A percentile compares a stretch with the other conserved stretches of the same genome.
These are phyloP conservation scores for Hortiboletus flavorubellus DNA, from an alignment of 768 basidiomycete species.

Conservation along the genomic window DNA sequence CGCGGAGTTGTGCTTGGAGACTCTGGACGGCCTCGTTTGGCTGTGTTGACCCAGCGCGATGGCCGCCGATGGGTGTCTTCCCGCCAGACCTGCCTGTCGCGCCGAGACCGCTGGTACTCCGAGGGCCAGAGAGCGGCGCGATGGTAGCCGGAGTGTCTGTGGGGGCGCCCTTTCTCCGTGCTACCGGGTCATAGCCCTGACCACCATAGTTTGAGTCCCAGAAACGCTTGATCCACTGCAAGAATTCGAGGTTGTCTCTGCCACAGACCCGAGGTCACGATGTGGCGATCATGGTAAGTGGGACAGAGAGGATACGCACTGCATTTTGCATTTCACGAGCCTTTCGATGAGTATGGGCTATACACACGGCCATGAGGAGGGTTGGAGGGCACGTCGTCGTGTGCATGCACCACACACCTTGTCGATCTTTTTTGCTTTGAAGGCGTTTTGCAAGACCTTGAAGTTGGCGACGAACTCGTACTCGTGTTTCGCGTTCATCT, in stretches of 20 bases:
- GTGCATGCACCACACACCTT: conserved; percentile 53
- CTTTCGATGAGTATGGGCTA: conserved; percentile 95
- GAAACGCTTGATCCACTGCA: conserved; percentile 95
- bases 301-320: conserved; percentile 50
- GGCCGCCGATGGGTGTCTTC: conserved; percentile 68
- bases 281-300: neutral
- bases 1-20: conserved; percentile 75
- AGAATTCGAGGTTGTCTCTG: conserved; percentile 96
- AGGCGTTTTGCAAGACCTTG: conserved; percentile 90
- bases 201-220: conserved; percentile 94
- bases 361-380: conserved; percentile 2
- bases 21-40: conserved; percentile 64
- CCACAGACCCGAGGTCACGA: conserved; percentile 14
- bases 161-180: conserved; percentile 72
- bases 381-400: neutral
- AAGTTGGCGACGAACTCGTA: conserved; percentile 95
- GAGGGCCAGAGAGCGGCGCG: conserved; percentile 53
- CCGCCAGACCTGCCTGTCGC: conserved; percentile 55
- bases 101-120: conserved; percentile 37
- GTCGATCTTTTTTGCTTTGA: conserved; percentile 92
- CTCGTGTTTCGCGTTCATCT: conserved; percentile 94
- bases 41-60: conserved; percentile 62
- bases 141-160: conserved; percentile 78
- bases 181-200: conserved; percentile 81
- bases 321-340: conserved; percentile 98